Conservation (phyloP, 257 asterid species). For the Orobanche coerulescens region DNA sequence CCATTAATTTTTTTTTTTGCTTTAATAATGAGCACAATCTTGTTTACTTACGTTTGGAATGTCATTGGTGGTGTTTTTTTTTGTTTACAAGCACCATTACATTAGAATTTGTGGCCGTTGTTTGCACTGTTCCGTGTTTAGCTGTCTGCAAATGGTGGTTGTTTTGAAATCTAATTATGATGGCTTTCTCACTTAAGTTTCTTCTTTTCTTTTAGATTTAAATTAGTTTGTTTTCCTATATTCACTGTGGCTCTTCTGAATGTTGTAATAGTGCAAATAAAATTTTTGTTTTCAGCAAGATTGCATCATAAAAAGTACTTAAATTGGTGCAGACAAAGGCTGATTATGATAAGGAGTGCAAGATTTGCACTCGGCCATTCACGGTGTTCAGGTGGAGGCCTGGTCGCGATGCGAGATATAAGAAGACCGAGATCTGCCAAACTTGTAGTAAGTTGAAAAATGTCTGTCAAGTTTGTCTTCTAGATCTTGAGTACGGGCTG, state of each 20-base stretch:
- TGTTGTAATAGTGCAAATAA: background rate
- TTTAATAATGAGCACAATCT: background rate
- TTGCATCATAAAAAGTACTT: background rate
- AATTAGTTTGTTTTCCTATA: background rate
- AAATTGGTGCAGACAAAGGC: slow-evolving; percentile 65
- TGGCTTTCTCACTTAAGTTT: background rate
- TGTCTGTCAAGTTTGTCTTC: slow-evolving; percentile 96
- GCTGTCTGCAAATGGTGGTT: background rate
- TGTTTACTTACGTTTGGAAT: background rate
- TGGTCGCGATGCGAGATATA: slow-evolving; percentile 98
- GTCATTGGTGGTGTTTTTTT: too few relatives aligned
- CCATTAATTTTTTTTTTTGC: background rate
- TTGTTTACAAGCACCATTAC: background rate
- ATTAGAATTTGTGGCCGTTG: background rate
- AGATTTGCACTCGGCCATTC: slow-evolving; percentile 93
- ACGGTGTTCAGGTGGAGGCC: slow-evolving; percentile 98
- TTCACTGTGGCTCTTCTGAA: slow-evolving; percentile 2
- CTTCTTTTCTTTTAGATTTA: background rate
- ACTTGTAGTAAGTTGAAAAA: slow-evolving; percentile 96
- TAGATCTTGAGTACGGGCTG: slow-evolving; percentile 95
- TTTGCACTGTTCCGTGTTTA: background rate
- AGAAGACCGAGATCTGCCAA: slow-evolving; percentile 92
- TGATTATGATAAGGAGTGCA: slow-evolving; percentile 95
- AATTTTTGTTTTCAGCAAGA: background rate
- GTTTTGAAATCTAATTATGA: background rate